Evolutionary conservation across 2,329 filamentous ascomycete species (phyloP), one percentile per base, ranked within the genome.

Genomic region (Talaromyces marneffei): DNA sequence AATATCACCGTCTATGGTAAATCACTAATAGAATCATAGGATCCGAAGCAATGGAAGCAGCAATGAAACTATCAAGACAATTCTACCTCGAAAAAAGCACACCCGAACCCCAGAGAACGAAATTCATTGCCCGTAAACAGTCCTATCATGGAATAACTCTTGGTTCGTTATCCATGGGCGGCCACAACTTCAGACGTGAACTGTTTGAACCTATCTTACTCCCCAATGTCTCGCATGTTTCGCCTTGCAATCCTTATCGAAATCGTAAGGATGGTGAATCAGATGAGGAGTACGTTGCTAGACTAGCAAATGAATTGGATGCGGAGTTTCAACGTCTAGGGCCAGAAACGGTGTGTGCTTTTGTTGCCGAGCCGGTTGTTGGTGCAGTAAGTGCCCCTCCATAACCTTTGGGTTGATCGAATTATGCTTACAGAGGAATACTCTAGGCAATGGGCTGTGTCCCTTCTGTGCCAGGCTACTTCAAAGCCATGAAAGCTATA

Each of bases 61-160:
- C 87, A 1, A 73, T 89, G 63, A 92, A 91, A 68, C 74, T 90
- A 16, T 80, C 85, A 10, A 77, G 84, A 1, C 87, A 91, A 70
- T 91, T 86, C 69, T 87, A 83, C 66, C 76, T 84, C 16, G 86
- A 88, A 70, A 78, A 83, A 39, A 65, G 73, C 1, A 73, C 75
- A 0, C 78, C 78, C 3, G 77, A 90, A 65, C 78, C 81, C 1
- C 72, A 79, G 53, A 80, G 87, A 2, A 78, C 77, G 0, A 79
- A 82, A 53, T 88, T 88, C 73, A 88, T 92, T 66, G 79, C 85
- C 5, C 81, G 88, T 16, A 75, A 83, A 31, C 80, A 85, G 23
- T 87, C 85, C 10, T 92, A 89, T 67, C 89, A 92, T 66, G 89
- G 89, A 5, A 85, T 82, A 29, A 91, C 88, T 0, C 71, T 92